A percentile compares a stretch with the other conserved stretches of the same genome.
Evolutionary conservation across 2,329 filamentous ascomycete species (phyloP).

Genomic region (Cladosporium sp.): DNA sequence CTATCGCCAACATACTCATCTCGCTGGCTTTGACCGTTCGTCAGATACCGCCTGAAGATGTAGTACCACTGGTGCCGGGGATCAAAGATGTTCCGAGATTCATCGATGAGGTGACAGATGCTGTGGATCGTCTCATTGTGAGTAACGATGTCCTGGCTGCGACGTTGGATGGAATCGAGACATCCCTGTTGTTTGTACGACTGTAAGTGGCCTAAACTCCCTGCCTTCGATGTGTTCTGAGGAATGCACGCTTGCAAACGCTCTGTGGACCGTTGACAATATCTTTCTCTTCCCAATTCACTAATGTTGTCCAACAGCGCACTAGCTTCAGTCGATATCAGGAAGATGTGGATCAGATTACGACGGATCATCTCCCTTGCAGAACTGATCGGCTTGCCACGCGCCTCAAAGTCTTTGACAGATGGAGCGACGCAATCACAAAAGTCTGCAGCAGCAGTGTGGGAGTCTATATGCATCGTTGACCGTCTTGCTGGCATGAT

Average conservation of each 20-base stretch:
- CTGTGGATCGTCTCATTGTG: constrained; percentile 26
- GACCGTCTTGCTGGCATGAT: constrained; percentile 26
- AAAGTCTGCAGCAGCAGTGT: constrained; percentile 23
- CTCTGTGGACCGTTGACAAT: not conserved
- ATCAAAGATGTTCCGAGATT: constrained; percentile 15
- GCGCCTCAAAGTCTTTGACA: not conserved
- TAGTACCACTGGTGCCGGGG: not conserved
- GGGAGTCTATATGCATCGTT: constrained; percentile 29
- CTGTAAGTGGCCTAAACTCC: constrained; percentile 26
- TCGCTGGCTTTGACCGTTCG: constrained; percentile 26
- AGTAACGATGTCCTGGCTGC: constrained; percentile 28
- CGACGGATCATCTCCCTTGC: constrained; percentile 34
- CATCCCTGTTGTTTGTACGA: constrained; percentile 30
- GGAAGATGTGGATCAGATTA: constrained; percentile 32
- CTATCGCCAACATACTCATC: constrained; percentile 24
- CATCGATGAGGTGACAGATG: constrained; percentile 21
- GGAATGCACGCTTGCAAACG: no score
- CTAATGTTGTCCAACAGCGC: constrained; percentile 19
- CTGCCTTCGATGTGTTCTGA: not conserved
- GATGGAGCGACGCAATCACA: not conserved
- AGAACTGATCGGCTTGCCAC: constrained; percentile 30
- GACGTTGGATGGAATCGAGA: constrained; percentile 29
- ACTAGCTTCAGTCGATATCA: constrained; percentile 30
- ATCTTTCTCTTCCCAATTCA: not conserved
- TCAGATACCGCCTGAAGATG: constrained; percentile 15